Conservation (phyloP, 305 asterid species). For the Solanum chacoense region DNA sequence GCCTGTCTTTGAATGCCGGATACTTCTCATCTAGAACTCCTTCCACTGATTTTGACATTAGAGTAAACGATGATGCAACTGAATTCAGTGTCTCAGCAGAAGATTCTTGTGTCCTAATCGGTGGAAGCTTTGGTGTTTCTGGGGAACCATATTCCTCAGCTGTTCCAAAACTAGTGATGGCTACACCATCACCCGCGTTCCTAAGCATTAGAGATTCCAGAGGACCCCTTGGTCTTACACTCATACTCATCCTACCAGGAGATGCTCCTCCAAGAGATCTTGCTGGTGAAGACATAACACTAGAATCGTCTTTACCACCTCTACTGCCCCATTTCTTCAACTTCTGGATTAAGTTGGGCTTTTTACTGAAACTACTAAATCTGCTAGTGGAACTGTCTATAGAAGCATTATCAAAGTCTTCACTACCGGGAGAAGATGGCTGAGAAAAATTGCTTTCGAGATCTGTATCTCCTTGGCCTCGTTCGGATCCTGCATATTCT, state of each 20-base stretch:
- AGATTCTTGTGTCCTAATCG: conserved; percentile 11
- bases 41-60: conserved; percentile 92
- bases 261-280: conserved; percentile 68
- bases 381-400: conserved; percentile 64
- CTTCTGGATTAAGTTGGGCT: conserved; percentile 76
- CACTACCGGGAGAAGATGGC: conserved; percentile 85
- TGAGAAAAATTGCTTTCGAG: conserved; percentile 82
- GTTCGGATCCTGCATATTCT: conserved; percentile 95
- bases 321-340: conserved; percentile 83
- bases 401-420: conserved; percentile 75
- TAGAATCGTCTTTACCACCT: conserved; percentile 64
- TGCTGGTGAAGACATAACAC: conserved; percentile 66
- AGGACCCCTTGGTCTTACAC: conserved; percentile 63
- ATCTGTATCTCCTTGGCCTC: conserved; percentile 97
- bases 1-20: conserved; percentile 88
- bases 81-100: conserved; percentile 33
- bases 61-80: conserved; percentile 63
- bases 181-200: conserved; percentile 70
- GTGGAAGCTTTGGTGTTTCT: conserved; percentile 29
- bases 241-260: conserved; percentile 47
- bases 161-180: conserved; percentile 75
- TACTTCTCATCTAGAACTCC: conserved; percentile 85
- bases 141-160: conserved; percentile 70
- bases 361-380: conserved; percentile 64
- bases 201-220: conserved; percentile 82